phyloP scores from a whole-genome alignment of 495 filamentous ascomycete species.

The Stereocaulon alpinum region DNA sequence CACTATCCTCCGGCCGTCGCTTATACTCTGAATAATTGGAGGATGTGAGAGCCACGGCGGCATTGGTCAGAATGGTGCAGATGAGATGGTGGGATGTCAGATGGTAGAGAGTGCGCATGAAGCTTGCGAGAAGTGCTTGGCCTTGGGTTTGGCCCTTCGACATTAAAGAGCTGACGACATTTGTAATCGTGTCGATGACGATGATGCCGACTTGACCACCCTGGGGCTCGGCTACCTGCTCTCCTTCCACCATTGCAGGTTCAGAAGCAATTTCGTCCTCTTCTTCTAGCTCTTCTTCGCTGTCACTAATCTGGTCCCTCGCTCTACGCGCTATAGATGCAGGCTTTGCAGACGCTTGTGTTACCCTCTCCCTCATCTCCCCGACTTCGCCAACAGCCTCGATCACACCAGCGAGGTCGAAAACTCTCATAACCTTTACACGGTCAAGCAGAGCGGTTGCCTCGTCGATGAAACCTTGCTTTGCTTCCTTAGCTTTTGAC shows the following conservation, averaged over 20 bases:
- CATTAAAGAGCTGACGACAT: slow-evolving; percentile 16
- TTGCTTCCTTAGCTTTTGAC: neutral
- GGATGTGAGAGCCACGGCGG: slow-evolving; percentile 6
- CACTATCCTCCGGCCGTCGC: slow-evolving; percentile 12
- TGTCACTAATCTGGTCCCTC: slow-evolving; percentile 1
- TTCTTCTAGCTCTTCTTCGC: slow-evolving; percentile 9
- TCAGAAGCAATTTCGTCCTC: neutral
- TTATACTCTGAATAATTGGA: slow-evolving; percentile 9
- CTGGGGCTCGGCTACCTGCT: neutral
- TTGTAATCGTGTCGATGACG: slow-evolving; percentile 19
- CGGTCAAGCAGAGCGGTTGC: slow-evolving; percentile 20
- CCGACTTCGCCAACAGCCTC: slow-evolving; percentile 21
- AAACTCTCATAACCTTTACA: slow-evolving; percentile 22
- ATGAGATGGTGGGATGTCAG: slow-evolving; percentile 18
- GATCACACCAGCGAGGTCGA: slow-evolving; percentile 21
- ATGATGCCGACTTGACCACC: slow-evolving; percentile 17
- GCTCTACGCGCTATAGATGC: neutral
- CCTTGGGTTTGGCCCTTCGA: slow-evolving; percentile 17
- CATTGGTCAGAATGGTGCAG: slow-evolving; percentile 21
- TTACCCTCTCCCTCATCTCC: neutral
- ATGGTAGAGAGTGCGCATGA: slow-evolving; percentile 22
- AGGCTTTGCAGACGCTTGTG: neutral
- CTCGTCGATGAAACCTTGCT: neutral
- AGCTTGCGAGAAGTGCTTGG: slow-evolving; percentile 23
- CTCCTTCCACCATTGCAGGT: neutral